Evolutionary conservation across 2,329 filamentous ascomycete species (phyloP), one percentile per base, ranked within the genome.

Genomic region (Pseudocercospora macadamiae): DNA sequence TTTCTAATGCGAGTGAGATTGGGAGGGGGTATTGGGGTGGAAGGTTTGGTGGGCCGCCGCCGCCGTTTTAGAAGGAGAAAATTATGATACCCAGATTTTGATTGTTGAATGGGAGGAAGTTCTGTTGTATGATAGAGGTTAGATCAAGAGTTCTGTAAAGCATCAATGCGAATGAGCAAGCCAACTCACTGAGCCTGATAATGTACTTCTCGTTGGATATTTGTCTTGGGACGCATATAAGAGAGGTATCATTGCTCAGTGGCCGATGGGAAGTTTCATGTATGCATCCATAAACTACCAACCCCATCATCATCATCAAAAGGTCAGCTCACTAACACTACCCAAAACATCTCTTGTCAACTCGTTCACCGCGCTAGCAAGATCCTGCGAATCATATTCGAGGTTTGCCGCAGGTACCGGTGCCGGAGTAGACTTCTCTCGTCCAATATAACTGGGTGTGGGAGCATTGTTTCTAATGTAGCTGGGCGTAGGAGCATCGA

Each of bases 1-100:
- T 59, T 34, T 60, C 55, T 65, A 68, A 51, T 71, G 75, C 65
- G 66, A 53, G 49, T 2, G 59, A 60, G 25, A 51, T 53, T 12
- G 54, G 55, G 4, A 47, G 48, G 21, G 62, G 61, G 9, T 70
- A 70, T 26, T 70, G 68, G 67, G 61, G 59, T 2, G 63, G 56
- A 47, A 23, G 32, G 8, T 18, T 51, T 18, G 57, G 55, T 16
- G 37, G 49, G 8, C 49, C 49, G 6, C 42, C 42, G 4, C 42
- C 42, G 23, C 42, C 42, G 3, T 16, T 47, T 9, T 47, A 14
- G n/a, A 10, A 1, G 16, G 12, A 23, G 9, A 25, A 1, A n/a
- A 3, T 1, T 16, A 1, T 45, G 21, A 47, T 16, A 47, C 23
- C 42, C 21, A 28, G 28, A 32, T 32, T 32, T n/a, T n/a, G n/a